A percentile compares a stretch with the other conserved stretches of the same genome.
These are phyloP conservation scores for Cercis canadensis DNA, from an alignment of 306 rosid species.

Conservation along the genomic window DNA sequence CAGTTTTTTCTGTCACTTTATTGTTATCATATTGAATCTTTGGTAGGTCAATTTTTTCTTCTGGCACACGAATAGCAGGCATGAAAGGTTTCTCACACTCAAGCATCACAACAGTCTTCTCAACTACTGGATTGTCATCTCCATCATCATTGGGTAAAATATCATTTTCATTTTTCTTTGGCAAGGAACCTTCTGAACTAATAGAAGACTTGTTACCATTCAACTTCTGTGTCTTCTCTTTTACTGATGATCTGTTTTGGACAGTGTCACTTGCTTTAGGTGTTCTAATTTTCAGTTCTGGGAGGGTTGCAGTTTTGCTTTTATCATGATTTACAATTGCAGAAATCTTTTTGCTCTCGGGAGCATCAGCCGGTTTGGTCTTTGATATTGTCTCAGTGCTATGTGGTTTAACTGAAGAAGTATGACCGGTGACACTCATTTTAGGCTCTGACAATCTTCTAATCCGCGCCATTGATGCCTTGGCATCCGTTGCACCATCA, in stretches of 20 bases:
- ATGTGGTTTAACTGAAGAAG: constrained; percentile 57
- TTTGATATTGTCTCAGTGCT: constrained; percentile 50
- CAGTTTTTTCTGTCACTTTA: constrained; percentile 49
- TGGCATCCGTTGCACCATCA: constrained; percentile 59
- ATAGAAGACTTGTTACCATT: constrained; percentile 48
- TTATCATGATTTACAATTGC: constrained; percentile 80
- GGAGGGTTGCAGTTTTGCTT: constrained; percentile 86
- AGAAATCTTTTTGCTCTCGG: constrained; percentile 80
- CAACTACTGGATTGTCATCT: constrained; percentile 78
- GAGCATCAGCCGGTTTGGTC: constrained; percentile 57
- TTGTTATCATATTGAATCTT: constrained; percentile 35
- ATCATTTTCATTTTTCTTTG: constrained; percentile 49
- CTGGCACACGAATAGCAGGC: constrained; percentile 41
- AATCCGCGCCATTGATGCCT: constrained; percentile 78
- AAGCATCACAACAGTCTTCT: constrained; percentile 85
- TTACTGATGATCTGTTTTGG: constrained; percentile 50
- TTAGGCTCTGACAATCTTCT: constrained; percentile 97
- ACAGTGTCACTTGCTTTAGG: constrained; percentile 59
- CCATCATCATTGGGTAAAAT: constrained; percentile 49
- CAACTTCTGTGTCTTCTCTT: constrained; percentile 57
- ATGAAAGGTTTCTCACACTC: constrained; percentile 63
- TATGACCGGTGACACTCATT: constrained; percentile 54
- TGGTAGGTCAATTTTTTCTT: constrained; percentile 40
- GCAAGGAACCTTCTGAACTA: constrained; percentile 51
- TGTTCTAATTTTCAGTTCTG: constrained; percentile 90